phyloP scores from a whole-genome alignment of 2,329 filamentous ascomycete species.

The Verticillium alfalfae region DNA sequence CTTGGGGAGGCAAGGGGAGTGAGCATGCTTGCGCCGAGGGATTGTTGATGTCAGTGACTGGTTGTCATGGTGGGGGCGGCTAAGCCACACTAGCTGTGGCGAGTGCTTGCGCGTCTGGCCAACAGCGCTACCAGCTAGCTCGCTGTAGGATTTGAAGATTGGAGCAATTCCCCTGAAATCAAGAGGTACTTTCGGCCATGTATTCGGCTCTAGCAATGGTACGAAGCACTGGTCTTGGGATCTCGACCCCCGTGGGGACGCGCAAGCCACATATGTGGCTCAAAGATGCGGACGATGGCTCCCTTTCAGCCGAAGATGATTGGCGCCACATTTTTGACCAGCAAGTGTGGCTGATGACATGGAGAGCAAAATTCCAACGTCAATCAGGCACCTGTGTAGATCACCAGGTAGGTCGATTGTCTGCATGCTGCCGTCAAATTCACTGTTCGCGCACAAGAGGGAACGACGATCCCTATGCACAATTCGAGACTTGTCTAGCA shows the following conservation, averaged over 20 bases:
- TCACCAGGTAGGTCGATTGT: background rate
- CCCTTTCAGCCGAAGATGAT: background rate
- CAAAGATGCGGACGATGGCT: no score
- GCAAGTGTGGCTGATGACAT: background rate
- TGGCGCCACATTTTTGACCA: background rate
- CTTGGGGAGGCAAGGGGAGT: background rate
- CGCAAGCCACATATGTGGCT: background rate
- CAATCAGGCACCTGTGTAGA: no score
- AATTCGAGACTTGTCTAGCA: background rate
- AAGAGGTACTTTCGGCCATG: background rate
- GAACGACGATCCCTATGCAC: background rate
- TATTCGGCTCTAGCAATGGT: background rate
- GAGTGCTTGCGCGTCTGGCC: conserved; percentile 9
- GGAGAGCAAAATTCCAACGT: background rate
- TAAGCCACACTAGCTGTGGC: conserved; percentile 7
- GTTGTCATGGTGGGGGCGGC: background rate
- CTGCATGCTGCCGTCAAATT: background rate
- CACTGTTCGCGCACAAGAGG: no score
- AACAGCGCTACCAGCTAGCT: background rate
- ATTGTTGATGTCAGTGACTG: background rate
- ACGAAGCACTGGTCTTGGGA: background rate
- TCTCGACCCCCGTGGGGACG: background rate
- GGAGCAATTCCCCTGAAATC: background rate
- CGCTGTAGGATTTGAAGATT: background rate
- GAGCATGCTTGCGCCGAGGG: background rate